These are phyloP conservation scores for Blastocrithidia nonstop DNA, from an alignment of 208 protist genomes.

Conservation along the genomic window DNA sequence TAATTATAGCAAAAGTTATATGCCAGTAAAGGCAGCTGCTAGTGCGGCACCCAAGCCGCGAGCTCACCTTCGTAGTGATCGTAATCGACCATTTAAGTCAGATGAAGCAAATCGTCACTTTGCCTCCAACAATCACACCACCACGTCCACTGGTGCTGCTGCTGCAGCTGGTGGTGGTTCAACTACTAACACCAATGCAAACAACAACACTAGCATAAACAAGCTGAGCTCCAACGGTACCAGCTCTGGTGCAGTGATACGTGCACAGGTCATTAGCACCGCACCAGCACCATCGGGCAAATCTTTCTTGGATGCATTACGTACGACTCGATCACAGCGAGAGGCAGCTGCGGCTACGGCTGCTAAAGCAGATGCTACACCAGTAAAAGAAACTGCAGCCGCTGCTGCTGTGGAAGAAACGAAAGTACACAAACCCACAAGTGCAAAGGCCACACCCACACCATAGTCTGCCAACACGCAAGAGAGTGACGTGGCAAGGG, in stretches of 20 bases:
- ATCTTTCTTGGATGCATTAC: conserved; percentile 53
- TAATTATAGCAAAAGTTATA: neutral
- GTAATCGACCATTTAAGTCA: too few relatives aligned
- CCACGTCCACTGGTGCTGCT: neutral
- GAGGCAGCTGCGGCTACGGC: neutral
- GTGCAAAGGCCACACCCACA: too few relatives aligned
- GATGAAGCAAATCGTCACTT: too few relatives aligned
- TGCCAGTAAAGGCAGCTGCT: neutral
- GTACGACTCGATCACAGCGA: conserved; percentile 4
- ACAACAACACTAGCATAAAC: conserved; percentile 6
- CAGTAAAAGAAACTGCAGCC: neutral
- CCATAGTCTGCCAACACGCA: too few relatives aligned
- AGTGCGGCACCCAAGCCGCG: neutral
- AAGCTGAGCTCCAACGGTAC: conserved; percentile 16
- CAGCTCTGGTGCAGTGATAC: conserved; percentile 29
- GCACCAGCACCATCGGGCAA: conserved; percentile 31
- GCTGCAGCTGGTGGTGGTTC: neutral
- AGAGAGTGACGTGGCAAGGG: too few relatives aligned
- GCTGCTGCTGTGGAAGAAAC: conserved; percentile 1
- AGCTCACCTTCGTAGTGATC: neutral
- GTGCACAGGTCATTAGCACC: conserved; percentile 37
- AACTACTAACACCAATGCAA: conserved; percentile 4
- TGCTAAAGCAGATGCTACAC: neutral
- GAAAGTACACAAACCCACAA: too few relatives aligned
- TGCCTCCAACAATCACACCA: too few relatives aligned